These are phyloP conservation scores for Oropetium thomaeum DNA, from an alignment of 176 grass and related monocot species.

Conservation along the genomic window DNA sequence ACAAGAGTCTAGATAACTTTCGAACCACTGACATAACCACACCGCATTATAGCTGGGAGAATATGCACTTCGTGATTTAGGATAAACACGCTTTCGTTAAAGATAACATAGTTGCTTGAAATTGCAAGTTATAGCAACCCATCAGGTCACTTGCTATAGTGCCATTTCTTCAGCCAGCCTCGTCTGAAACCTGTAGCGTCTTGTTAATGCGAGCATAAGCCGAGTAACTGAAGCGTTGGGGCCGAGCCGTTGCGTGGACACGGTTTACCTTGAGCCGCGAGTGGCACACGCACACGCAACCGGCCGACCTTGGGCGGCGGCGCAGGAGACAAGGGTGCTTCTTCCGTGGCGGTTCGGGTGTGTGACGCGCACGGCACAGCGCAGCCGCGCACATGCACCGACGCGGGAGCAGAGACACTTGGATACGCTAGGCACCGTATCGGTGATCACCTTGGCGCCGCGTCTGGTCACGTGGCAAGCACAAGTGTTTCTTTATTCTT, in stretches of 20 bases:
- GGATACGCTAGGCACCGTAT: slow-evolving; percentile 24
- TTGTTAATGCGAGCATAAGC: too few species aligned
- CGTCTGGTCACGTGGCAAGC: slow-evolving; percentile 12
- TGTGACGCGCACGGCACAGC: neutral
- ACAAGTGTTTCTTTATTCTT: neutral
- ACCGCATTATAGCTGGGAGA: neutral
- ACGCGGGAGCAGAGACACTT: neutral
- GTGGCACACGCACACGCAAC: neutral
- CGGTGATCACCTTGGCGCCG: neutral
- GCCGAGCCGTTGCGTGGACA: neutral
- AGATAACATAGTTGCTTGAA: neutral
- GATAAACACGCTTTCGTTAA: neutral
- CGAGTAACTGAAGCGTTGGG: too few species aligned
- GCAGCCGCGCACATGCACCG: slow-evolving; percentile 22
- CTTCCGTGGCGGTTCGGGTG: neutral
- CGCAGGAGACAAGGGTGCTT: neutral
- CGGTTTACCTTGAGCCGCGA: neutral
- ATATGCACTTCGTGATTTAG: neutral
- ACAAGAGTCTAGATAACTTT: neutral
- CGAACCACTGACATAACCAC: neutral
- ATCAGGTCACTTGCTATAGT: too few species aligned
- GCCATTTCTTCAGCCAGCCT: neutral
- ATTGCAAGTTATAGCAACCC: slow-evolving; percentile 2
- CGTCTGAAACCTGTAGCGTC: neutral
- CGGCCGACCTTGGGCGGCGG: neutral